These are phyloP conservation scores for Plasmodium berghei DNA, from an alignment of 169 alveolate species.

Conservation along the genomic window DNA sequence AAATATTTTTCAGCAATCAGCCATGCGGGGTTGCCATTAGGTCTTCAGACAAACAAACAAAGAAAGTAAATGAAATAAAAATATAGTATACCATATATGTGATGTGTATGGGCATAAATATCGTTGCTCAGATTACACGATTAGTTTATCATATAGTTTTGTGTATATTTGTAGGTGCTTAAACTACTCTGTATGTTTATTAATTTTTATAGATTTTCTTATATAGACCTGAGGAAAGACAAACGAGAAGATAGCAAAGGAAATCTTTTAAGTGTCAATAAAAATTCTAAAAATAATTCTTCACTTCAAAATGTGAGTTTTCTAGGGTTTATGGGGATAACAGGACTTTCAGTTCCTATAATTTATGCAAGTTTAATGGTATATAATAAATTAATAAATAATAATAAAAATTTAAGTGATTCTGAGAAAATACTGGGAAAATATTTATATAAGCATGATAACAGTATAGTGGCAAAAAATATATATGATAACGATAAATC, in stretches of 20 bases:
- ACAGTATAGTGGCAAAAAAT: background rate
- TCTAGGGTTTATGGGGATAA: constrained; percentile 21
- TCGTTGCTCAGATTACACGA: background rate
- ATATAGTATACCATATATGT: background rate
- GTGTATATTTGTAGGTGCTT: background rate
- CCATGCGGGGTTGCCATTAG: constrained; percentile 27
- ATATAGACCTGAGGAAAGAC: constrained; percentile 31
- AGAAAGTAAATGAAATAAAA: constrained; percentile 43
- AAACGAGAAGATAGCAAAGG: constrained; percentile 27
- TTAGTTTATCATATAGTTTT: background rate
- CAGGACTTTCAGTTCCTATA: constrained; percentile 50
- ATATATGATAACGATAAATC: constrained; percentile 30
- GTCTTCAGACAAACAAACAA: constrained; percentile 4
- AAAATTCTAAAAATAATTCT: background rate
- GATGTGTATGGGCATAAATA: background rate
- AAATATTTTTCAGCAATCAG: constrained; percentile 26
- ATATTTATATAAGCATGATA: constrained; percentile 57
- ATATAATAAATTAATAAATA: constrained; percentile 40
- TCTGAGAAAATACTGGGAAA: constrained; percentile 53
- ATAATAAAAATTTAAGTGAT: constrained; percentile 44
- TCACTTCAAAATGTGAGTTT: constrained; percentile 30
- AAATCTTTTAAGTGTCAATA: constrained; percentile 15
- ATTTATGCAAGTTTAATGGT: constrained; percentile 36
- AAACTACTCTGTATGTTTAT: background rate
- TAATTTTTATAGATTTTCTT: constrained; percentile 15